Conservation (phyloP, 2,329 filamentous ascomycete species). For the Pseudocercospora cruenta region DNA sequence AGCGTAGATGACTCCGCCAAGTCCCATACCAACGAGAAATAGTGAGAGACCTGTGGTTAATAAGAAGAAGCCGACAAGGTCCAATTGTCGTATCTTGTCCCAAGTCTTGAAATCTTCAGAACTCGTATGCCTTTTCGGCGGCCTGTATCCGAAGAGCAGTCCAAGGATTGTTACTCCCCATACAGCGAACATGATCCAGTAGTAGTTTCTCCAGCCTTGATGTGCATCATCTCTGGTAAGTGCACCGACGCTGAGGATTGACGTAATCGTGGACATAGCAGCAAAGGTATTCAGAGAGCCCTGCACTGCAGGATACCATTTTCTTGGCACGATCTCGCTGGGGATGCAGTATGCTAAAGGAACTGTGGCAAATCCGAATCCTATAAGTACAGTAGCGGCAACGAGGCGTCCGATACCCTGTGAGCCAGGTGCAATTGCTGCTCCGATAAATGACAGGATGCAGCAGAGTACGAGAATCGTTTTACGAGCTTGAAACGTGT, state of each 20-base stretch:
- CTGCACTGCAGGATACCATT: slow-evolving; percentile 17
- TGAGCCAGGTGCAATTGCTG: slow-evolving; percentile 24
- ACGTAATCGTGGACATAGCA: slow-evolving; percentile 11
- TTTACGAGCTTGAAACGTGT: slow-evolving; percentile 28
- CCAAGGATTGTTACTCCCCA: slow-evolving; percentile 22
- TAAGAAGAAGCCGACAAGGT: slow-evolving; percentile 25
- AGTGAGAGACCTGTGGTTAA: slow-evolving; percentile 27
- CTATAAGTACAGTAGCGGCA: slow-evolving; percentile 21
- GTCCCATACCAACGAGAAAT: slow-evolving; percentile 35
- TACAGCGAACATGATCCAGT: slow-evolving; percentile 26
- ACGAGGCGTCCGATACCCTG: slow-evolving; percentile 20
- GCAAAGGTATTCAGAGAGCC: slow-evolving; percentile 3
- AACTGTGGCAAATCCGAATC: slow-evolving; percentile 24
- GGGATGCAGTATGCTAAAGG: slow-evolving; percentile 22
- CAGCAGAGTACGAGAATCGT: slow-evolving; percentile 20
- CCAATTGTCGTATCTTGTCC: slow-evolving; percentile 23
- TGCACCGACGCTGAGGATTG: slow-evolving; percentile 10
- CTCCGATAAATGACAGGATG: slow-evolving; percentile 20
- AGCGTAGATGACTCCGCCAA: slow-evolving; percentile 39
- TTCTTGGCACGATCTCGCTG: slow-evolving; percentile 26
- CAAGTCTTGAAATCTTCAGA: slow-evolving; percentile 15
- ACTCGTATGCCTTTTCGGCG: slow-evolving; percentile 22
- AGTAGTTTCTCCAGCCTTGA: slow-evolving; percentile 24
- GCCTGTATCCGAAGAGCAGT: slow-evolving; percentile 25
- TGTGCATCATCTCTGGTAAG: slow-evolving; percentile 5